A percentile compares a stretch with the other conserved stretches of the same genome.
These are phyloP conservation scores for Aspergillus pseudotamarii DNA, from an alignment of 2,329 filamentous ascomycete species.

Conservation along the genomic window DNA sequence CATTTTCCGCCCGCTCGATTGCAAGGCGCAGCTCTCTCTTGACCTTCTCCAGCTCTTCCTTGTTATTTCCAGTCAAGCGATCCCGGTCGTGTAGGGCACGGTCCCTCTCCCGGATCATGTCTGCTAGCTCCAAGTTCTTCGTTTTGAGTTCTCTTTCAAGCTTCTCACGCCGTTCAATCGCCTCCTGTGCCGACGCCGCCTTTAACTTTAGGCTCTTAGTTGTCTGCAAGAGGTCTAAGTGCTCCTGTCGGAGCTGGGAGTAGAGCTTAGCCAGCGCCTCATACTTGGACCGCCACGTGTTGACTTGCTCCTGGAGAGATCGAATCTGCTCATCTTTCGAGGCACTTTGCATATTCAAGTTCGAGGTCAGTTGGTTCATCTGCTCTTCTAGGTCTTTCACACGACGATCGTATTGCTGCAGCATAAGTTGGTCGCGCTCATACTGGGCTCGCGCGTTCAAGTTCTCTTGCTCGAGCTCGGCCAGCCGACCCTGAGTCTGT, in stretches of 20 bases:
- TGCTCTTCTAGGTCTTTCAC: constrained; percentile 93
- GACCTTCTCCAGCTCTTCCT: constrained; percentile 91
- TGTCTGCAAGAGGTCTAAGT: constrained; percentile 90
- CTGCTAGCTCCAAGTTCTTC: constrained; percentile 96
- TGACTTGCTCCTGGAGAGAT: constrained; percentile 92
- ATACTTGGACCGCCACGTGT: constrained; percentile 97
- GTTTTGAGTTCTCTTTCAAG: constrained; percentile 97
- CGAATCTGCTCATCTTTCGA: constrained; percentile 95
- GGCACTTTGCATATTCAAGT: constrained; percentile 78
- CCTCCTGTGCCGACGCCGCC: constrained; percentile 94
- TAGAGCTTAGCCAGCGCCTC: constrained; percentile 96
- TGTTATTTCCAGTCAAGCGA: constrained; percentile 78
- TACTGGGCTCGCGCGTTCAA: constrained; percentile 92
- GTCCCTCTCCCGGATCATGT: constrained; percentile 97
- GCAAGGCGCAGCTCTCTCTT: constrained; percentile 92
- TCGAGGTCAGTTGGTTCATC: constrained; percentile 77
- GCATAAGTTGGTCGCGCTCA: constrained; percentile 93
- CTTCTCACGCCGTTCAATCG: constrained; percentile 91
- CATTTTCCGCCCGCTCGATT: constrained; percentile 85
- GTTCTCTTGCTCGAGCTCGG: constrained; percentile 93
- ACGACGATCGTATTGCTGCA: constrained; percentile 93
- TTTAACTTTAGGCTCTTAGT: constrained; percentile 97
- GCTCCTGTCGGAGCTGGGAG: constrained; percentile 91
- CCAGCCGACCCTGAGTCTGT: constrained; percentile 93
- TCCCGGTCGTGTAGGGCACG: constrained; percentile 92